Conservation (phyloP, 2,329 filamentous ascomycete genomes). For the Fusarium transvaalense region DNA sequence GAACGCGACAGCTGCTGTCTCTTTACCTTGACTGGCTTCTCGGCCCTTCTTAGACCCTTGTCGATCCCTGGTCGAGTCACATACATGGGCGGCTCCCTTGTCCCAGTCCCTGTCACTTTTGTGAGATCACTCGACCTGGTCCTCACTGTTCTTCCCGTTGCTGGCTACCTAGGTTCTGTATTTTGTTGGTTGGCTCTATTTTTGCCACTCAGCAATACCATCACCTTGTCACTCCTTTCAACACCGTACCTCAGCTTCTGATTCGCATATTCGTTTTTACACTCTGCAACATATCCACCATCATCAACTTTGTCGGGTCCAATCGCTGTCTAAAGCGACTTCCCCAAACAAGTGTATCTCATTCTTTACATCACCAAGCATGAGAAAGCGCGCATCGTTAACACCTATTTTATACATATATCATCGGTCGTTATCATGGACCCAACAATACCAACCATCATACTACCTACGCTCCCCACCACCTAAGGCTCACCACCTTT, state of each 20-base stretch:
- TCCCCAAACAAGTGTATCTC: constrained; percentile 28
- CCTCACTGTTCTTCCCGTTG: constrained; percentile 21
- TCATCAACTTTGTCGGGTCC: constrained; percentile 31
- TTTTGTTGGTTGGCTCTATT: constrained; percentile 20
- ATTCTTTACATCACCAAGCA: constrained; percentile 6
- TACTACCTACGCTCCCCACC: background rate
- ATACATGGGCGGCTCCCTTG: constrained; percentile 21
- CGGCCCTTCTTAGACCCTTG: constrained; percentile 42
- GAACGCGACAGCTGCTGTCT: constrained; percentile 31
- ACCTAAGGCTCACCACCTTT: constrained; percentile 4
- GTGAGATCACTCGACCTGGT: constrained; percentile 11
- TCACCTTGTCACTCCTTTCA: constrained; percentile 21
- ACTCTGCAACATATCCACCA: constrained; percentile 20
- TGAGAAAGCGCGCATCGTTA: constrained; percentile 2
- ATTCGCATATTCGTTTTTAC: constrained; percentile 33
- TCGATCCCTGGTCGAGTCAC: constrained; percentile 31
- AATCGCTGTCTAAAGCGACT: constrained; percentile 27
- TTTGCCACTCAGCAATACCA: constrained; percentile 42
- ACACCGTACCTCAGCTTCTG: constrained; percentile 26
- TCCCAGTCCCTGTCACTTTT: constrained; percentile 34
- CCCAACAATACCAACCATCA: constrained; percentile 16
- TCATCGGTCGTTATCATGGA: constrained; percentile 14
- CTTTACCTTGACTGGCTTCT: constrained; percentile 47
- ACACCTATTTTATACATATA: constrained; percentile 10
- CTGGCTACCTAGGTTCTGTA: constrained; percentile 11